These are phyloP conservation scores for Staphylotrichum tortipilum DNA, from an alignment of 495 filamentous ascomycete genomes.

Conservation along the genomic window DNA sequence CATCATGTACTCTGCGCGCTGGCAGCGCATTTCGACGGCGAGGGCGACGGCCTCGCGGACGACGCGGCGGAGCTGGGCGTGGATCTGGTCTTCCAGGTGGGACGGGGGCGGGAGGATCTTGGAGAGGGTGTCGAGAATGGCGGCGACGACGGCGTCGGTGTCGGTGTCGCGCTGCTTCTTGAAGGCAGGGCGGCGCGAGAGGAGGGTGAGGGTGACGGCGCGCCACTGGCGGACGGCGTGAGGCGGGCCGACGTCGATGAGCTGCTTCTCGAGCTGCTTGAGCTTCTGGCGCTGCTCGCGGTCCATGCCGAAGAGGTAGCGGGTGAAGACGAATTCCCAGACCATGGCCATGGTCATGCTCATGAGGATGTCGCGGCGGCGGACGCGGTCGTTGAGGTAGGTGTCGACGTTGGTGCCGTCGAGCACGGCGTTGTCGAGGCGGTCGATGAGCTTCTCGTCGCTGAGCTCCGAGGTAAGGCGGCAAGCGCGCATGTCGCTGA, in stretches of 20 bases:
- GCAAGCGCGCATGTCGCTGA: constrained; percentile 81
- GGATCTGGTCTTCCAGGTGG: constrained; percentile 62
- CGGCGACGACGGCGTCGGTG: constrained; percentile 79
- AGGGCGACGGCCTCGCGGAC: constrained; percentile 75
- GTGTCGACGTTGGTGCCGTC: constrained; percentile 85
- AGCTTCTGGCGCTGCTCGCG: constrained; percentile 94
- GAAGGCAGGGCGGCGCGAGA: constrained; percentile 69
- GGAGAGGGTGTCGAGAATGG: constrained; percentile 69
- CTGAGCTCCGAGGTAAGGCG: constrained; percentile 68
- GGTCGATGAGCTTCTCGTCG: constrained; percentile 82
- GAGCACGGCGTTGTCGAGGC: constrained; percentile 85
- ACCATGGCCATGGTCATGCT: constrained; percentile 96
- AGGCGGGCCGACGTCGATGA: constrained; percentile 75
- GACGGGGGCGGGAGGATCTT: constrained; percentile 74
- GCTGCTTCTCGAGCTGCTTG: constrained; percentile 81
- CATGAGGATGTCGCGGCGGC: constrained; percentile 88
- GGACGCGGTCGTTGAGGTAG: constrained; percentile 77
- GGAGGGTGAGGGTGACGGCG: constrained; percentile 81
- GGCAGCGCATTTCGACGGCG: constrained; percentile 92
- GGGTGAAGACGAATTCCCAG: constrained; percentile 94
- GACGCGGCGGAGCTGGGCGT: constrained; percentile 73
- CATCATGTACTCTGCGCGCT: constrained; percentile 95
- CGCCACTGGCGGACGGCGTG: constrained; percentile 91
- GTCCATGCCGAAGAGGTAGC: constrained; percentile 97
- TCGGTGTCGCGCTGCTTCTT: constrained; percentile 67